Base-by-base conservation (phyloP, 2,329 filamentous ascomycete genomes). In the Sporothrix phasma region DNA sequence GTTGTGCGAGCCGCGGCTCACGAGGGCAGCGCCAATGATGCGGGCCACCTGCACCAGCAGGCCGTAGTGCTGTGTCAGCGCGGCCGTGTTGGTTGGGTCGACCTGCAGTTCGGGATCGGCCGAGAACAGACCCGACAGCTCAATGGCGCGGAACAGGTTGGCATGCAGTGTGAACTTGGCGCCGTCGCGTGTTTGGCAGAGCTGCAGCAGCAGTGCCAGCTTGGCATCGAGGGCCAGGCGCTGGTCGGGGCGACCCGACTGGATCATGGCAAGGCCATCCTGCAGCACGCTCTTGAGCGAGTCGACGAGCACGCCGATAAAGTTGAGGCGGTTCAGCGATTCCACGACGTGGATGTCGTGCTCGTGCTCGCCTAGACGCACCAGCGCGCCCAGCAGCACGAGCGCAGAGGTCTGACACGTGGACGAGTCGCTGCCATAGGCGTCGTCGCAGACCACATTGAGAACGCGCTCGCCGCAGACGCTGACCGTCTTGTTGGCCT, bases 91-190 rank as follows among this genome's bases (percentile, higher is more conserved):
- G 37, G 51, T 34, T 76, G 70, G 72, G 83, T 83, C 82, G 65
- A 92, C 85, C 66, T 95, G 92, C 63, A 99, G 85, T 74, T 99
- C 94, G 0, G 94, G 94, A 73, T 99, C 94, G 13, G 89, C 89
- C 8, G 86, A 81, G 74, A 97, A 99, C 24, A 97, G 81, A n/a
- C 86, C 85, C 0, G 92, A 96, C 64, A 88, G 84, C 67, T 89
- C 88, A 31, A 97, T 79, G 0, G 90, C 83, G 51, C 87, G 84
- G 78, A 99, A 93, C 5, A 99, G 81, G 67, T 93, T 93, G 8
- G 90, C 89, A 71, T 95, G 92, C 47, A 97, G 81, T n/a, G 97
- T 85, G 67, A 90, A 86, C 65, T 88, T 88, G 54, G 94, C 92
- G 31, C 94, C 95, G n/a, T 83, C 78, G 64, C 89, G 87, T 1